These are phyloP conservation scores for Closterium sp. DNA, from an alignment of 139 green algal genomes.

Conservation along the genomic window DNA sequence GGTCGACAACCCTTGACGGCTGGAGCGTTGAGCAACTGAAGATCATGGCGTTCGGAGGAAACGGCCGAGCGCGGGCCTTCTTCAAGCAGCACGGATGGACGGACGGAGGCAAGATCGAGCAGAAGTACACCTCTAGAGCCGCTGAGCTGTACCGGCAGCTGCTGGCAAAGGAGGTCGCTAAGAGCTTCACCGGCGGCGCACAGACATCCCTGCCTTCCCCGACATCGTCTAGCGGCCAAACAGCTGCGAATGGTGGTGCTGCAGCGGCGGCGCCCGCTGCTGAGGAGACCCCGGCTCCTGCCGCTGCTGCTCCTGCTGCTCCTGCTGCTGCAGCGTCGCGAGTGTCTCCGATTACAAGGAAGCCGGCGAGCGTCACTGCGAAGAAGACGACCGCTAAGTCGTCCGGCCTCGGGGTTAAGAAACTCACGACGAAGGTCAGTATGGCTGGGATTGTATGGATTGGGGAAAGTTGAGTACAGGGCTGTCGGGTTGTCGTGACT, in stretches of 20 bases:
- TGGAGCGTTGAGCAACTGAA: slow-evolving; percentile 95
- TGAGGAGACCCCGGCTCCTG: not conserved
- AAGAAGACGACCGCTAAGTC: slow-evolving; percentile 18
- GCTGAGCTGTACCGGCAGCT: slow-evolving; percentile 85
- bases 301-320: not conserved
- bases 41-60: slow-evolving; percentile 85
- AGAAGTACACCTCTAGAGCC: slow-evolving; percentile 91
- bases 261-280: not conserved
- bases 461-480: not conserved
- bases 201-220: not conserved
- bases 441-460: not conserved
- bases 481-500: not conserved
- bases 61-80: slow-evolving; percentile 81
- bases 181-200: slow-evolving; percentile 40
- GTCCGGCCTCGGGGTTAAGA: not conserved
- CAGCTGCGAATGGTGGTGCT: not conserved
- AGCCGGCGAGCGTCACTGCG: not conserved
- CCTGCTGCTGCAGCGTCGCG: not conserved
- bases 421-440: slow-evolving; percentile 18
- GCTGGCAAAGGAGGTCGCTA: slow-evolving; percentile 84
- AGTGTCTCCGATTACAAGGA: not conserved
- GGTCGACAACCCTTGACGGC: slow-evolving; percentile 86
- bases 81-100: slow-evolving; percentile 98
- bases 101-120: slow-evolving; percentile 86
- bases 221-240: not conserved